Evolutionary conservation across 768 basidiomycete genomes (phyloP).

Genomic region (Nidularia sp.): DNA sequence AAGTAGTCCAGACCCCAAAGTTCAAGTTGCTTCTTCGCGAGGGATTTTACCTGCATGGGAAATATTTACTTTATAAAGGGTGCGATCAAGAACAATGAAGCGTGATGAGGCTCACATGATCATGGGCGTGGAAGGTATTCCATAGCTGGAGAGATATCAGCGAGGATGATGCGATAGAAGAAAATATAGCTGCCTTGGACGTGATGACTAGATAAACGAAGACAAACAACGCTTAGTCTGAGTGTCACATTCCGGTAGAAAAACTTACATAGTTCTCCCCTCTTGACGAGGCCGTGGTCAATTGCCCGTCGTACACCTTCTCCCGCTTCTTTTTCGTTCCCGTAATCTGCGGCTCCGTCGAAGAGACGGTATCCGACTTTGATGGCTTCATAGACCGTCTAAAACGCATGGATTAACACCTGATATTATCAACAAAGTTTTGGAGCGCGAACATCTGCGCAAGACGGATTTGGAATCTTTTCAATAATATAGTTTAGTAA

Average conservation of each 20-base stretch:
- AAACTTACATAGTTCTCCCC: constrained; percentile 79
- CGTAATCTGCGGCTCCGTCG: constrained; percentile 84
- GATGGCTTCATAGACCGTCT: constrained; percentile 84
- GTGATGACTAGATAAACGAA: constrained; percentile 58
- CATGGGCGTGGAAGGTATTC: constrained; percentile 85
- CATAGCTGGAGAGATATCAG: constrained; percentile 47
- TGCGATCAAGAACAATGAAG: too few species aligned
- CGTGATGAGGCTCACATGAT: constrained; percentile 50
- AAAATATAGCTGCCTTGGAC: constrained; percentile 52
- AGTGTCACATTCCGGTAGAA: not conserved
- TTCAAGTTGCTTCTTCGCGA: constrained; percentile 60
- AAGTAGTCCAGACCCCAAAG: constrained; percentile 87
- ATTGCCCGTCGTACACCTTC: constrained; percentile 78
- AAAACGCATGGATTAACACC: constrained; percentile 1
- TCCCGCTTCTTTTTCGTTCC: constrained; percentile 85
- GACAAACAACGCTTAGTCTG: not conserved
- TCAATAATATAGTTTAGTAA: not conserved
- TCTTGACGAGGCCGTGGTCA: constrained; percentile 75
- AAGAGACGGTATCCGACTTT: constrained; percentile 84
- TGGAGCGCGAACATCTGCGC: constrained; percentile 47
- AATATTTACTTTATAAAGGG: not conserved
- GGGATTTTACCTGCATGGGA: constrained; percentile 42
- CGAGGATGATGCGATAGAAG: too few species aligned
- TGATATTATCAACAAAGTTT: not conserved
- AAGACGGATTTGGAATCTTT: constrained; percentile 54